phyloP scores from a whole-genome alignment of 805 yeast species.

The Suhomyces xylopsoci region DNA sequence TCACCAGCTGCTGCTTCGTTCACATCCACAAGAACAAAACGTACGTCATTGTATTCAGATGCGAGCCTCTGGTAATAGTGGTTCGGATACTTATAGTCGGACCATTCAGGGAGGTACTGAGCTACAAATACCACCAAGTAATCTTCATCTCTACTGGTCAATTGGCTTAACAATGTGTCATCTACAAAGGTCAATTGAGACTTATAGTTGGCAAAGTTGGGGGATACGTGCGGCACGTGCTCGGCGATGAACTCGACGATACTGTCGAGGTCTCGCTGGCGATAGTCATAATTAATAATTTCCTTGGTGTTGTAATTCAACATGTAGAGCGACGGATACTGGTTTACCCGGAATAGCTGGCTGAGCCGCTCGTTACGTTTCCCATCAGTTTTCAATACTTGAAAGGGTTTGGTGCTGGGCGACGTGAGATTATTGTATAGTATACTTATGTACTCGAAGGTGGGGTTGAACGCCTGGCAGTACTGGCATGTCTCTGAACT shows the following conservation, averaged over 20 bases:
- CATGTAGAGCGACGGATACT: slow-evolving; percentile 50
- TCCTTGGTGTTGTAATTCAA: slow-evolving; percentile 41
- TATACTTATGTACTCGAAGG: slow-evolving; percentile 37
- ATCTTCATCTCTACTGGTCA: slow-evolving; percentile 4
- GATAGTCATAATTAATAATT: slow-evolving; percentile 34
- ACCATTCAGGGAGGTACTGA: slow-evolving; percentile 28
- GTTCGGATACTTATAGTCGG: slow-evolving; percentile 26
- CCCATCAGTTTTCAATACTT: slow-evolving; percentile 30
- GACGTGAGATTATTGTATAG: slow-evolving; percentile 37
- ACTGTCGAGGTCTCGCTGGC: slow-evolving; percentile 15
- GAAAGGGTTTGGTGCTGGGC: slow-evolving; percentile 16
- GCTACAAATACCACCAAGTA: slow-evolving; percentile 24
- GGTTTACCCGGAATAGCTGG: slow-evolving; percentile 36
- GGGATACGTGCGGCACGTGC: slow-evolving; percentile 13
- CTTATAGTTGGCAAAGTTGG: slow-evolving; percentile 20
- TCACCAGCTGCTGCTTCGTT: slow-evolving; percentile 17
- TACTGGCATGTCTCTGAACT: slow-evolving; percentile 38
- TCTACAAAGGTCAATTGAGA: slow-evolving; percentile 8
- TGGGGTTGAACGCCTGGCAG: slow-evolving; percentile 32
- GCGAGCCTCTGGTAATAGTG: slow-evolving; percentile 36
- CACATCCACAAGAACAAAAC: slow-evolving; percentile 25
- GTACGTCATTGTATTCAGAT: slow-evolving; percentile 6
- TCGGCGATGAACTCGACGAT: slow-evolving; percentile 14
- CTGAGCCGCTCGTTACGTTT: slow-evolving; percentile 29
- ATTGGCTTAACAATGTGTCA: background rate